Evolutionary conservation across 257 asterid genomes (phyloP), one percentile per base, ranked within the genome.

Genomic region (Orobanche coerulescens): DNA sequence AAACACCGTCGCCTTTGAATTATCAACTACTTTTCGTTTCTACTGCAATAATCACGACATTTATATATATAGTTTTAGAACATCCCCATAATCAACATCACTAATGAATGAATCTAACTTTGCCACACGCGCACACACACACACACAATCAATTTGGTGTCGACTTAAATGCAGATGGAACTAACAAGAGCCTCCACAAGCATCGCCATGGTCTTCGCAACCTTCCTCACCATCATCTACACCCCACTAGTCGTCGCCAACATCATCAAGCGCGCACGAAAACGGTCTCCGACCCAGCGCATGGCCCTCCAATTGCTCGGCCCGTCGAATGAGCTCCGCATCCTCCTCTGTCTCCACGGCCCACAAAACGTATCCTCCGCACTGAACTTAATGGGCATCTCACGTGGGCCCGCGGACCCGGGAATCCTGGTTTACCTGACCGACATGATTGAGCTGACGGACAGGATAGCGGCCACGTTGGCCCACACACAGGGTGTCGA

Each of bases 221-320:
- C 84, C 2, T 71, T 88, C 10, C 75, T 82, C 20, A 86, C 95
- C 28, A 74, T 82, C 49, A 62, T 82, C 65, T 83, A 82, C 80
- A 66, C 90, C 37, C 98, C 98, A 0, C 31, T 86, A 0, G 84
- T 88, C 0, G 89, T 88, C 24, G 76, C 75, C 2, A 79, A 69
- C 68, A 86, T 92, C 65, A 92, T 92, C 36, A 62, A 81, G 47
- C 93, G 95, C 0, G 98, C 98, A 0, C 71, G 97, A 40, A 86
- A 76, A 39, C 89, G 83, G 3, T 81, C 97, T 4, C 95, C 95
- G 12, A 84, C 84, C 2, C 90, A 92, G 61, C 66, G 78, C 62
- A 88, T 88, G 97, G 95, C 95, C 4, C 81, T 92, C 7, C 98
- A 92, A 40, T 88, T 91, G 93, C 82, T 69, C 40, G 74, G 55